phyloP scores from a whole-genome alignment of 306 rosid species.

The Cucurbita argyrosperma region DNA sequence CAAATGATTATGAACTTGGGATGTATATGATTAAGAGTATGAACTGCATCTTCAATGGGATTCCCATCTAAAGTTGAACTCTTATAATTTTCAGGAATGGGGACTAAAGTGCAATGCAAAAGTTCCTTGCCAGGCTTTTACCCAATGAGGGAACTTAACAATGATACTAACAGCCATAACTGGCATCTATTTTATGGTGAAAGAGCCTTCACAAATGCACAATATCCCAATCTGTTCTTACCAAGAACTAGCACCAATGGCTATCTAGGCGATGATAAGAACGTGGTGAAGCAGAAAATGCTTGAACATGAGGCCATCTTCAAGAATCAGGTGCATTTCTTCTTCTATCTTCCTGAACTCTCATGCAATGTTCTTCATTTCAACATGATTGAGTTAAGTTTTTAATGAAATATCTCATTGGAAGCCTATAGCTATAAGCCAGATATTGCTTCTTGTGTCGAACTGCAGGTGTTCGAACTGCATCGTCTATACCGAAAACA shows the following conservation, averaged over 20 bases:
- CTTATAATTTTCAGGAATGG: conserved; percentile 48
- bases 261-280: conserved; percentile 47
- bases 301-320: conserved; percentile 81
- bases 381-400: background rate
- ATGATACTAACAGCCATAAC: conserved; percentile 70
- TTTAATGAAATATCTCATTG: background rate
- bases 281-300: conserved; percentile 66
- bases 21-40: background rate
- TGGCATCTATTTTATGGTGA: conserved; percentile 62
- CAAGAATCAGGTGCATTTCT: conserved; percentile 53
- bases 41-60: background rate
- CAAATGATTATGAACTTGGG: background rate
- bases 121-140: conserved; percentile 50
- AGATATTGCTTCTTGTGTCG: background rate
- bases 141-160: conserved; percentile 87
- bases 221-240: conserved; percentile 37
- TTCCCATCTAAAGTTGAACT: background rate
- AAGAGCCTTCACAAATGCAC: conserved; percentile 39
- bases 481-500: conserved; percentile 35
- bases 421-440: background rate
- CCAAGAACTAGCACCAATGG: conserved; percentile 30
- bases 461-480: conserved; percentile 30
- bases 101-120: conserved; percentile 77
- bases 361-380: no score
- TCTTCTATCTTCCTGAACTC: background rate